These are phyloP conservation scores for Colletotrichum sidae DNA, from an alignment of 2,329 filamentous ascomycete genomes.

Conservation along the genomic window DNA sequence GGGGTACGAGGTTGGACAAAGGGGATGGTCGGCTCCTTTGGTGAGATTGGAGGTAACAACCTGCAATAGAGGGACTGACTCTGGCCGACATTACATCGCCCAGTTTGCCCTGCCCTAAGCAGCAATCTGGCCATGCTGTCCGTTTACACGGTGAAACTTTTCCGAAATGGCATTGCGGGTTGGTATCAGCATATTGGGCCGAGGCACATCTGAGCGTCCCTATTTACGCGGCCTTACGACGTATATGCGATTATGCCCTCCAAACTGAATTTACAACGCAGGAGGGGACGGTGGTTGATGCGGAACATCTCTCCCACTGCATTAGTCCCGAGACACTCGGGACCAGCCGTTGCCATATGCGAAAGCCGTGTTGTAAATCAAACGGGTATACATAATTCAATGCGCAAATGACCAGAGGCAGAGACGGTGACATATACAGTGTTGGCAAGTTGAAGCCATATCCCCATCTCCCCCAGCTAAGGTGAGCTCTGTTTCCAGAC, in stretches of 20 bases:
- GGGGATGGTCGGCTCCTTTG: background rate
- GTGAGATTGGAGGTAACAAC: constrained; percentile 19
- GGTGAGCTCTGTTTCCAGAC: constrained; percentile 19
- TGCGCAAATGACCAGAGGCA: background rate
- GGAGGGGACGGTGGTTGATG: too few relatives aligned
- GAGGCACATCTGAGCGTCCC: constrained; percentile 21
- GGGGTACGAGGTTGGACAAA: constrained; percentile 3
- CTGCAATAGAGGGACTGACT: constrained; percentile 7
- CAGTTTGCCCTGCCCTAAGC: constrained; percentile 20
- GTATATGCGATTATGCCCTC: too few relatives aligned
- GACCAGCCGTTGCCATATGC: background rate
- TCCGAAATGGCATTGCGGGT: constrained; percentile 13
- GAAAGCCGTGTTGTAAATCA: too few relatives aligned
- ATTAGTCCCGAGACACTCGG: background rate
- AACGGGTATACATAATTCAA: too few relatives aligned
- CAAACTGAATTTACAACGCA: too few relatives aligned
- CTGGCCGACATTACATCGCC: constrained; percentile 14
- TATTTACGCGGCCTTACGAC: background rate
- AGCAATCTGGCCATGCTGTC: background rate
- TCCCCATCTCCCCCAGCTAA: background rate
- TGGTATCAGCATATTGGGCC: constrained; percentile 4
- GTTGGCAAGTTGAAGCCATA: background rate
- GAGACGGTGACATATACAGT: background rate
- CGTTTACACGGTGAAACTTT: constrained; percentile 20
- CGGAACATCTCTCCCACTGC: background rate